Evolutionary conservation across 768 basidiomycete genomes (phyloP).

Genomic region (Guyanaporus albipodus): DNA sequence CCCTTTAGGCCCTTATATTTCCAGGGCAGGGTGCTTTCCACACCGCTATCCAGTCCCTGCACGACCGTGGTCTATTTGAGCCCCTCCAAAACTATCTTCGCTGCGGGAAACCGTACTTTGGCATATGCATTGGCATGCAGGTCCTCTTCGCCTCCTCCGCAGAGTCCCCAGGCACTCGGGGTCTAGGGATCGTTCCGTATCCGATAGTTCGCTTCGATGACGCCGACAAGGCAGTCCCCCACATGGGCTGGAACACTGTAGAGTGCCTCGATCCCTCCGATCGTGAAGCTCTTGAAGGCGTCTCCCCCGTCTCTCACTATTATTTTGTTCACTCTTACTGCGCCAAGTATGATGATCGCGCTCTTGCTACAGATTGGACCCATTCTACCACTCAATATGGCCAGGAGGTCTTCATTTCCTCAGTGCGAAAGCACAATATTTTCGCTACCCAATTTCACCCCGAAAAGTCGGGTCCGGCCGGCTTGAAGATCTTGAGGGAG

Average conservation of each 20-base stretch:
- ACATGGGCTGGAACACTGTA: slow-evolving; percentile 95
- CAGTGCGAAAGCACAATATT: slow-evolving; percentile 76
- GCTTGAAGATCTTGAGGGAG: slow-evolving; percentile 69
- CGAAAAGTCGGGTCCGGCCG: slow-evolving; percentile 91
- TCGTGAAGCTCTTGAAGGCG: slow-evolving; percentile 40
- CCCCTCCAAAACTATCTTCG: slow-evolving; percentile 79
- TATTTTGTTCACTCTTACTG: slow-evolving; percentile 98
- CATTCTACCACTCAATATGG: slow-evolving; percentile 92
- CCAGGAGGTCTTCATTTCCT: slow-evolving; percentile 84
- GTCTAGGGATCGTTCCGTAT: slow-evolving; percentile 83
- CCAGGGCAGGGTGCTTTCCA: slow-evolving; percentile 96
- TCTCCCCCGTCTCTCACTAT: slow-evolving; percentile 62
- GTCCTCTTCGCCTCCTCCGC: slow-evolving; percentile 85
- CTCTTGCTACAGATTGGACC: slow-evolving; percentile 66
- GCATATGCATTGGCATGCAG: slow-evolving; percentile 99
- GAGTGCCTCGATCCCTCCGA: slow-evolving; percentile 49
- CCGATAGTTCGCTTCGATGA: slow-evolving; percentile 71
- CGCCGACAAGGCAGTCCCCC: slow-evolving; percentile 83
- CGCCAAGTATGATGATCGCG: slow-evolving; percentile 65
- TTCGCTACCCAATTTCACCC: slow-evolving; percentile 97
- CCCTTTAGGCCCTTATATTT: slow-evolving; percentile 81
- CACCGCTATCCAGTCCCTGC: slow-evolving; percentile 77
- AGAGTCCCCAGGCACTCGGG: slow-evolving; percentile 64
- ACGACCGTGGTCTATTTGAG: slow-evolving; percentile 66
- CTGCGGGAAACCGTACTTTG: slow-evolving; percentile 91